Conservation (phyloP, 2,329 filamentous ascomycete genomes). For the Xylaria sp. region DNA sequence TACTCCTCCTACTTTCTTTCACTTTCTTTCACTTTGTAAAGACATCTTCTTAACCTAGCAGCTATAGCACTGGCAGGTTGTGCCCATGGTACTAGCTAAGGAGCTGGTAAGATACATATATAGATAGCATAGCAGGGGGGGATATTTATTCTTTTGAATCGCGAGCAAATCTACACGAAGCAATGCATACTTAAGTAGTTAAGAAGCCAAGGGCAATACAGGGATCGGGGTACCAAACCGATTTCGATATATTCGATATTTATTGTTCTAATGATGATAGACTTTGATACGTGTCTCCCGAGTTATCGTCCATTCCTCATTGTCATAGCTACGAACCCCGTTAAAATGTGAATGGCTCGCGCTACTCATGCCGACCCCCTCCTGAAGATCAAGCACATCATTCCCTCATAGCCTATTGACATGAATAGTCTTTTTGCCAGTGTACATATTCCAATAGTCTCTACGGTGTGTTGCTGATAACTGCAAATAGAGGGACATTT, state of each 20-base stretch:
- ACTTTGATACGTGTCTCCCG: neutral
- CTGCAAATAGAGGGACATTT: neutral
- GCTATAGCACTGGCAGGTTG: neutral
- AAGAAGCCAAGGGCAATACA: neutral
- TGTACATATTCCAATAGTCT: conserved; percentile 4
- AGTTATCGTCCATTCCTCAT: neutral
- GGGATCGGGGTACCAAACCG: neutral
- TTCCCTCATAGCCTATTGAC: neutral
- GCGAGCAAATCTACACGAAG: neutral
- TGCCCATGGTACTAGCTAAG: neutral
- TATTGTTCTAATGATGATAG: neutral
- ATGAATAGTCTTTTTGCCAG: neutral
- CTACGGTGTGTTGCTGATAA: neutral
- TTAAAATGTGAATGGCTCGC: neutral
- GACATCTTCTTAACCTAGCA: neutral
- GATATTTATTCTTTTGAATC: neutral
- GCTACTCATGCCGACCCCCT: neutral
- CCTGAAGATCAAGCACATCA: neutral
- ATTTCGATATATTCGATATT: neutral
- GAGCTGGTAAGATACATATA: neutral
- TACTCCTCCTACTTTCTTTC: neutral
- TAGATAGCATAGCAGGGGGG: neutral
- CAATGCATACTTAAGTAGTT: too few relatives aligned
- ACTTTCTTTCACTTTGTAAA: neutral
- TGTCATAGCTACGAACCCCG: neutral